Base-by-base conservation (phyloP, 306 rosid genomes). In the Luffa aegyptiaca region DNA sequence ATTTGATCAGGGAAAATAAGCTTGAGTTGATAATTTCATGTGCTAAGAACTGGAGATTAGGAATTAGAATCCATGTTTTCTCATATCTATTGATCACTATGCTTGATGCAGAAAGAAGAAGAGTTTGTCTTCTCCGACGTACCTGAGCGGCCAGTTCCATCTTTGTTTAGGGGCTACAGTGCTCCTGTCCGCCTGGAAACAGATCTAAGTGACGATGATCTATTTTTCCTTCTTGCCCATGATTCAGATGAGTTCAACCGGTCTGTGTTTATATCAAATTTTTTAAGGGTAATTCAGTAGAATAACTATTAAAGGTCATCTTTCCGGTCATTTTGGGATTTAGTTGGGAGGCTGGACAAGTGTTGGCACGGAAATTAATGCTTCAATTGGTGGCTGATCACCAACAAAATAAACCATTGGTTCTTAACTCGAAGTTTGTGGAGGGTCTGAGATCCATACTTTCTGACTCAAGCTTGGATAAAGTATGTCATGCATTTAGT, bases 301-400 rank as follows among this genome's bases (percentile, higher is more conserved):
- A 14, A 75, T 35, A 16, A 16, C 48, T 52, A 51, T 17, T 75
- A 7, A 75, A 52, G 10, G 12, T 51, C 46, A 3, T 13, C 17
- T 71, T 18, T 53, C 18, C 14, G 16, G 12, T 75, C 63, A 35
- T 75, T 49, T 52, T 75, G 63, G 81, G 78, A 57, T 61, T 57
- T 82, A 96, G 99, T 76, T 96, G 99, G 99, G 99, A 96, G 86
- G 99, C 99, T 37, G 99, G 99, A 71, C 99, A 96, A 86, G 84
- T 88, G 77, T 86, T 96, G 84, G 92, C 93, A 20, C 93, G 99
- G 36, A 93, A 90, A 83, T 41, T 96, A 87, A 93, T 96, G 98
- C 97, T 96, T 35, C 86, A 44, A 80, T 85, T 96, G 86, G 99
- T 96, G 42, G 87, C 86, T 82, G 93, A 93, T 88, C 84, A 88